Evolutionary conservation across 495 filamentous ascomycete genomes (phyloP).

Genomic region (Penicillium bovifimosum): DNA sequence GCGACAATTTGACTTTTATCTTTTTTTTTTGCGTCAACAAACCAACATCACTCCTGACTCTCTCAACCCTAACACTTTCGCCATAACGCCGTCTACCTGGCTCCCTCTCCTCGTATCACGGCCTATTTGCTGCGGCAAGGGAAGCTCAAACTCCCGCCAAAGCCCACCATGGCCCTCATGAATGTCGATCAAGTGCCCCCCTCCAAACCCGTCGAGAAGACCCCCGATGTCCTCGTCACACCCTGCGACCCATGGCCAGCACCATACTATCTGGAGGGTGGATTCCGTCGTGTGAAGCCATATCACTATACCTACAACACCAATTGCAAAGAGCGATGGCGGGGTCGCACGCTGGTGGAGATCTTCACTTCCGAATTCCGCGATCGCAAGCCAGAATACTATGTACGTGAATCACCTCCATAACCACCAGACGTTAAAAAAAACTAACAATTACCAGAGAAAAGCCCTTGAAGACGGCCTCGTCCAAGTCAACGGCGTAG

Average conservation of each 20-base stretch:
- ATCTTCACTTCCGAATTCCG: constrained; percentile 78
- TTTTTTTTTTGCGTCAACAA: background rate
- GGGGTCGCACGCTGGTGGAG: constrained; percentile 66
- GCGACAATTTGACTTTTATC: background rate
- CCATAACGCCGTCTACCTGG: constrained; percentile 37
- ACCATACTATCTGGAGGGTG: constrained; percentile 74
- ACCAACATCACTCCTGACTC: background rate
- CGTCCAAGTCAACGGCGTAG: constrained; percentile 68
- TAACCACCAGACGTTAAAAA: no score
- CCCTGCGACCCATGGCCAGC: constrained; percentile 61
- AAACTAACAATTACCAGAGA: constrained; percentile 44
- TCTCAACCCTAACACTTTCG: background rate
- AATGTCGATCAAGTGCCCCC: constrained; percentile 38
- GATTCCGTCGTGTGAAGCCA: constrained; percentile 74
- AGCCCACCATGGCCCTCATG: constrained; percentile 52
- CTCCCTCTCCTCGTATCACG: constrained; percentile 54
- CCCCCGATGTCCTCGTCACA: constrained; percentile 53
- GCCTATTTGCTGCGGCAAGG: constrained; percentile 55
- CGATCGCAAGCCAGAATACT: constrained; percentile 77
- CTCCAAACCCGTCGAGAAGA: constrained; percentile 30
- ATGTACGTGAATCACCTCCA: no score
- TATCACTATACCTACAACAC: constrained; percentile 96
- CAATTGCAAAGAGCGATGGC: constrained; percentile 85
- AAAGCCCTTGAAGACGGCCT: constrained; percentile 72
- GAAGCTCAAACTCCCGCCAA: constrained; percentile 34